Base-by-base conservation (phyloP, 768 basidiomycete genomes). In the Ramaria sp. region DNA sequence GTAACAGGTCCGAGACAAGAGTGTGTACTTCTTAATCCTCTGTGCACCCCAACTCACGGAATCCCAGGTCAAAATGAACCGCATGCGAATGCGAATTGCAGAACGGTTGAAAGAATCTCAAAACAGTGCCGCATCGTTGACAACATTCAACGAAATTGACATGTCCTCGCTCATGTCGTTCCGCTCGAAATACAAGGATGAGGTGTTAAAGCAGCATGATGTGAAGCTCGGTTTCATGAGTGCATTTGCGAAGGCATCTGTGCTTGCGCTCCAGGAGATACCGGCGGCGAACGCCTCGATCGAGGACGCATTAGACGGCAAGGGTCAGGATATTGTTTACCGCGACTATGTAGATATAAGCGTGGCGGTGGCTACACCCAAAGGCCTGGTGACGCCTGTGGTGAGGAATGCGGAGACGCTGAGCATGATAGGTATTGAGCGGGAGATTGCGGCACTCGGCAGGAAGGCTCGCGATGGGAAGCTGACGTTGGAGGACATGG, bases 131-230 rank as follows among this genome's bases (percentile, higher is more conserved):
- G 95, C 95, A 48, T 94, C 92, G 51, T 72, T 98, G 59, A 98
- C 96, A 34, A 98, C 95, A 24, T 99, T 99, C 81, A 97, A 99
- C 75, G 95, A 99, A 73, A 91, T 99, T 67, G 95, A 98, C 76
- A 98, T 99, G 95, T 93, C 91, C 42, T 86, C 89, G 43, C 75
- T 98, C 56, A 88, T 96, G 75, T 84, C 86, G 42, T 83, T 98
- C 84, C 88, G 95, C 65, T 82, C 86, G 68, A 82, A 85, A 68
- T 94, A 92, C 82, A 98, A 98, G 77, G 93, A 96, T 61, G 75
- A 80, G 45, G 75, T 97, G 39, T 75, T 92, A 45, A 96, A 98
- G 71, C 81, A 84, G 66, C 87, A 93, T 63, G 94, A 92, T 51
- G 85, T 98, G 70, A 98, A 98, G 71, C 81, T 99, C 60, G 95